phyloP scores from a whole-genome alignment of 176 grass and related monocot species.

The Eleusine indica region DNA sequence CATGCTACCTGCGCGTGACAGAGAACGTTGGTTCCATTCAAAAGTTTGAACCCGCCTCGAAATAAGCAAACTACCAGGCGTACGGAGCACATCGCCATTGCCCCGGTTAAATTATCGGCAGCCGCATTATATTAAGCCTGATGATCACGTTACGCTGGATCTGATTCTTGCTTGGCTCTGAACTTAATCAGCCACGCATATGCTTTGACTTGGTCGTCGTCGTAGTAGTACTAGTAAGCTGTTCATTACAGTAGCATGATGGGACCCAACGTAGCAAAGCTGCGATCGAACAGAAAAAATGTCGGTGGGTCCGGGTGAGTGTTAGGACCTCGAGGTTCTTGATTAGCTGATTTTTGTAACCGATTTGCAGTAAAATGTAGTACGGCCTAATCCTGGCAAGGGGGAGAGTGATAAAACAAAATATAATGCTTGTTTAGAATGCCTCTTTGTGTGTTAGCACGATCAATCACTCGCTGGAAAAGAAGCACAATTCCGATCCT shows the following conservation, averaged over 20 bases:
- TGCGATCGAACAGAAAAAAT: not conserved
- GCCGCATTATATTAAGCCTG: not conserved
- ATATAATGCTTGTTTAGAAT: too few species aligned
- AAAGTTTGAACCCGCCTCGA: not conserved
- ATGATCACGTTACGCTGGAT: constrained; percentile 33
- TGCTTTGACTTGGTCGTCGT: too few species aligned
- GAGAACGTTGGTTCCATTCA: not conserved
- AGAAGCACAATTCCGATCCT: too few species aligned
- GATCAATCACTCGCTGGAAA: too few species aligned
- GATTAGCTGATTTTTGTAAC: not conserved
- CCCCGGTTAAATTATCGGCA: not conserved
- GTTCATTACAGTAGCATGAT: too few species aligned
- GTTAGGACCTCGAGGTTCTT: not conserved
- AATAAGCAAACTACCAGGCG: not conserved
- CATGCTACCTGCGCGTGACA: not conserved
- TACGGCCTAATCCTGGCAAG: too few species aligned
- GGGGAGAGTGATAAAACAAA: too few species aligned
- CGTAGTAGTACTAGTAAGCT: too few species aligned
- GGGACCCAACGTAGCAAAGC: too few species aligned
- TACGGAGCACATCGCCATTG: constrained; percentile 9
- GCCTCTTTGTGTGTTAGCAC: too few species aligned
- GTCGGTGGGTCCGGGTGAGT: not conserved
- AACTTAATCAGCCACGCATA: too few species aligned
- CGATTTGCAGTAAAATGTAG: too few species aligned
- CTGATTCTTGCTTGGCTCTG: not conserved